These are phyloP conservation scores for Rhizophagus sp. DNA, from an alignment of 192 early-diverging fungal species.

Conservation along the genomic window DNA sequence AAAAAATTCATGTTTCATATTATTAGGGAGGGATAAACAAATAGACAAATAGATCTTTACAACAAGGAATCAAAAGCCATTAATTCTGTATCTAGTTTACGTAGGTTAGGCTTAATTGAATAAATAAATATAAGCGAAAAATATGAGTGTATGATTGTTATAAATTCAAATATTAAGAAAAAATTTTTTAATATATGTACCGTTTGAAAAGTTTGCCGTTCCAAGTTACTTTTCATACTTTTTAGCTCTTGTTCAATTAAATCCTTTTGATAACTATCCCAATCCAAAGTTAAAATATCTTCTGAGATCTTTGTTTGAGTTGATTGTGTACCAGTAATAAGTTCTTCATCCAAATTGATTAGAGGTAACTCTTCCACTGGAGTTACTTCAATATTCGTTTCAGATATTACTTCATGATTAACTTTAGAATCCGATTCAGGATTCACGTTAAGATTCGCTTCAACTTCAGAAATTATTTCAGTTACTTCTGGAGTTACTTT, in stretches of 20 bases:
- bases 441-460: too few species aligned
- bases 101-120: neutral
- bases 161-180: neutral
- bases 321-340: neutral
- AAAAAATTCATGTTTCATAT: too few species aligned
- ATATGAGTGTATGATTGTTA: neutral
- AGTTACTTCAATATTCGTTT: neutral
- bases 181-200: neutral
- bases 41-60: slow-evolving; percentile 16
- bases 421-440: too few species aligned
- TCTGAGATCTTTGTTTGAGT: neutral
- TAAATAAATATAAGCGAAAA: neutral
- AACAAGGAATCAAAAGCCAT: neutral
- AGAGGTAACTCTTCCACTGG: neutral
- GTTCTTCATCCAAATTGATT: neutral
- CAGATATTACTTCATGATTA: too few species aligned
- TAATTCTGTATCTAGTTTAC: neutral
- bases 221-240: neutral
- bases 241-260: neutral
- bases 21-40: neutral
- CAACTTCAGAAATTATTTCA: too few species aligned
- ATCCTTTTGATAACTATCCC: neutral
- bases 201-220: neutral
- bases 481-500: too few species aligned
- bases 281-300: neutral